Conservation (phyloP, 2,329 filamentous ascomycete genomes). For the Pyricularia sp. region DNA sequence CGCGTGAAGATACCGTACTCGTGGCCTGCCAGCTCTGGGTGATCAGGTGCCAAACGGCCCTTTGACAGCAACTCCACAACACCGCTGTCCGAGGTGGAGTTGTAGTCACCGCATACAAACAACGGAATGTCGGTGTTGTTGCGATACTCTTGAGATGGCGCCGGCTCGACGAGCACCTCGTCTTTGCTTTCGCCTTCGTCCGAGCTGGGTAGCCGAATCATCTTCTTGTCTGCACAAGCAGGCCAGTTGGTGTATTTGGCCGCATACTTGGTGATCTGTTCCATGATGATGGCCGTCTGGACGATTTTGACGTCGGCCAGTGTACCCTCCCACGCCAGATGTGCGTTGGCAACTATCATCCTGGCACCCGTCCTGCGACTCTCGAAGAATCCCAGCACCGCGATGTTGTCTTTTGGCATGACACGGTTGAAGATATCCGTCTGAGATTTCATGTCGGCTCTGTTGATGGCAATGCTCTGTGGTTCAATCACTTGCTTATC, state of each 20-base stretch:
- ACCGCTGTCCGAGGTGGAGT: conserved; percentile 74
- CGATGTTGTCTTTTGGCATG: conserved; percentile 97
- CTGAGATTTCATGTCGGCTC: conserved; percentile 93
- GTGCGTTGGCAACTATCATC: conserved; percentile 84
- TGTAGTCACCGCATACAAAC: conserved; percentile 90
- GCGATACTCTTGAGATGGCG: conserved; percentile 75
- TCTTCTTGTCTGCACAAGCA: conserved; percentile 70
- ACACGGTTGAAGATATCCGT: conserved; percentile 97
- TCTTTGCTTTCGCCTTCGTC: conserved; percentile 20
- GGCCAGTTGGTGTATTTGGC: conserved; percentile 62
- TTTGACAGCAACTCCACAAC: conserved; percentile 83
- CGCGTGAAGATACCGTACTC: conserved; percentile 89
- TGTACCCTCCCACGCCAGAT: conserved; percentile 87
- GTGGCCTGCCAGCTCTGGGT: conserved; percentile 65
- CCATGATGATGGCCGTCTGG: conserved; percentile 90
- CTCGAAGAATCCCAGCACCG: conserved; percentile 82
- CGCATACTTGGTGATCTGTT: conserved; percentile 73
- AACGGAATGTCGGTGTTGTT: conserved; percentile 80
- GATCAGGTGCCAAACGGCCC: conserved; percentile 64
- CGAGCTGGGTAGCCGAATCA: conserved; percentile 27
- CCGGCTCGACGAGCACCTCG: conserved; percentile 27
- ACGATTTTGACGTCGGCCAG: conserved; percentile 92
- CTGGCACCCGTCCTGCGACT: conserved; percentile 82
- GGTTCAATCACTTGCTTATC: conserved; percentile 95
- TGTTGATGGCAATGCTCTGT: conserved; percentile 78